A percentile compares a stretch with the other conserved stretches of the same genome.
phyloP scores from a whole-genome alignment of 169 alveolate genomes.

The Toxoplasma gondii region DNA sequence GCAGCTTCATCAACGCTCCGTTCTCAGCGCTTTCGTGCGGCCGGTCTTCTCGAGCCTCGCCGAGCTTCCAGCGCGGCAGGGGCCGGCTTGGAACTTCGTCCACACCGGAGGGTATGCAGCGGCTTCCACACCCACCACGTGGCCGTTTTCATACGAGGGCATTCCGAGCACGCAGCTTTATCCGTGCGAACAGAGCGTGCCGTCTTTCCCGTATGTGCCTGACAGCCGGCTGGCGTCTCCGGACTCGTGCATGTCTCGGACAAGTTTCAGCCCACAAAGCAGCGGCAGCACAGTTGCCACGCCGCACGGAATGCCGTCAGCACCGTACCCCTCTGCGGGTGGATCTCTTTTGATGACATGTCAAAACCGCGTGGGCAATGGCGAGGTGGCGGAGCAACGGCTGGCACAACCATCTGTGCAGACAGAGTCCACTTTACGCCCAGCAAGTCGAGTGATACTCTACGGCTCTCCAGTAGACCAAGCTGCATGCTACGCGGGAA shows the following conservation, averaged over 20 bases:
- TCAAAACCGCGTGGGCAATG: neutral
- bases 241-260: neutral
- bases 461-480: neutral
- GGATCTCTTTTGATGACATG: neutral
- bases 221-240: conserved; percentile 11
- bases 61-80: neutral
- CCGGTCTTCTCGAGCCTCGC: neutral
- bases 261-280: neutral
- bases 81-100: neutral
- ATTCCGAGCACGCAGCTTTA: neutral
- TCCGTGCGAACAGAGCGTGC: neutral
- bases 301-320: neutral
- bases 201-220: neutral
- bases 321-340: neutral
- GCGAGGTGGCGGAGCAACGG: neutral
- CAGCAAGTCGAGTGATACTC: neutral
- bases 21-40: neutral
- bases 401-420: neutral
- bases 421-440: neutral
- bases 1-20: neutral
- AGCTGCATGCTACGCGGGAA: neutral
- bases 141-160: neutral
- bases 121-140: neutral
- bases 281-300: neutral
- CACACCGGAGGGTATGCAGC: neutral